Evolutionary conservation across 805 yeast genomes (phyloP), one percentile per base, ranked within the genome.

Genomic region (Starmera pachycereana): DNA sequence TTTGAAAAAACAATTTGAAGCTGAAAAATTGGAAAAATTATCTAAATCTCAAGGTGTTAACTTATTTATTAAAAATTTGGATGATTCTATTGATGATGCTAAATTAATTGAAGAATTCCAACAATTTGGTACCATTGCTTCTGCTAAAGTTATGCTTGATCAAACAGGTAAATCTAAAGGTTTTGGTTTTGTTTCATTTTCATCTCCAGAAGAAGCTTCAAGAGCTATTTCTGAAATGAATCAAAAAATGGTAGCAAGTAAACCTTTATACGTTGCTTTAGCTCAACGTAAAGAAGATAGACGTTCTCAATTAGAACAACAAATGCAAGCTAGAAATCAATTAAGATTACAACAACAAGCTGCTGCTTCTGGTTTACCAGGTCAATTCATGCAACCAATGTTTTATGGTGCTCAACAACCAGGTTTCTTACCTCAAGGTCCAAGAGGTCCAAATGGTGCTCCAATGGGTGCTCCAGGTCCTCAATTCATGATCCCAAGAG

Each of bases 241-340:
- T 78, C 96, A 88, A 71, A 84, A 88, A 64, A 83, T 90, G 81
- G 78, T 92, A 55, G 81, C 78, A 54, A 87, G 89, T 63, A 92
- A 92, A 77, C 98, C 97, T 58, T 75, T 92, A 62, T 92, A 90
- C 65, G 98, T 92, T 68, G 96, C 97, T 46, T 79, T 92, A 61
- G 98, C 98, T 55, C 98, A 92, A 78, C 85, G 96, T 68, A 90
- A 87, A 73, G 98, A 90, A 56, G 95, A 87, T 43, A 88, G 98
- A 78, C 83, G 95, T 65, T 77, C 86, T 56, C 97, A 92, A 74
- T 75, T 92, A 65, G 90, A 87, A 66, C 97, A 92, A 72, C 97
- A 92, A 71, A 84, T 88, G 62, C 95, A 85, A 68, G 97, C 96
- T 52, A 86, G 96, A 74, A 87, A 86, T 78, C 97, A 90, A 71